A percentile compares a stretch with the other conserved stretches of the same genome.
Evolutionary conservation across 306 rosid genomes (phyloP).

Genomic region (Trifolium dubium): DNA sequence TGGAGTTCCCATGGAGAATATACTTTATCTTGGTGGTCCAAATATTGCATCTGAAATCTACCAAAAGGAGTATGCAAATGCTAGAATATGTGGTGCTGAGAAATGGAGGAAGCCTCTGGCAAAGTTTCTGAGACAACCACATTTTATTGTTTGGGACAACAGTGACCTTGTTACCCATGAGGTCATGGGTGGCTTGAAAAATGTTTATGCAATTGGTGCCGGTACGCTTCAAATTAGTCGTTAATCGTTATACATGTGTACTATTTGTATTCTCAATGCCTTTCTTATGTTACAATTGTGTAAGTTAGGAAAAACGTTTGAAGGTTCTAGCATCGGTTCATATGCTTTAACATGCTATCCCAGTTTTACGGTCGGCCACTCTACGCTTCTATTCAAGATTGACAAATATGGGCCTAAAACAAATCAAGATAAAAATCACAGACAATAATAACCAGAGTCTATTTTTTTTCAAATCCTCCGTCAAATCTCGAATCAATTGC

Average conservation of each 20-base stretch:
- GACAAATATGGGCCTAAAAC: background rate
- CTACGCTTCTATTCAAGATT: background rate
- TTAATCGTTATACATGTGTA: background rate
- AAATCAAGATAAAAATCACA: background rate
- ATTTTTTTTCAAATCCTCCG: background rate
- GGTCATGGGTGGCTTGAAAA: slow-evolving; percentile 97
- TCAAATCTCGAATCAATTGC: background rate
- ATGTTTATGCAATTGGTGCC: slow-evolving; percentile 95
- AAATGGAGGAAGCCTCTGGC: slow-evolving; percentile 94
- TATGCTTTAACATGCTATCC: background rate
- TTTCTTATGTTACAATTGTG: background rate
- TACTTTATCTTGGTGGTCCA: slow-evolving; percentile 95
- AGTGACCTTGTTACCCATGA: slow-evolving; percentile 94
- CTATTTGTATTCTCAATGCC: background rate
- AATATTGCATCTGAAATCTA: slow-evolving; percentile 91
- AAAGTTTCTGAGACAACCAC: slow-evolving; percentile 81
- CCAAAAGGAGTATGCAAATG: slow-evolving; percentile 94
- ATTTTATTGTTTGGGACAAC: slow-evolving; percentile 93
- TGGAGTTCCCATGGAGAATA: slow-evolving; percentile 82
- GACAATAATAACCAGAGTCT: background rate
- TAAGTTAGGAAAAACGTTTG: background rate
- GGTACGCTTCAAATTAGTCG: slow-evolving; percentile 53
- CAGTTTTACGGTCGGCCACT: background rate
- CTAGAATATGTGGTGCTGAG: slow-evolving; percentile 93
- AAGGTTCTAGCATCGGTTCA: background rate